Conservation (phyloP, 176 grass and related monocot species). For the Bonia amplexicaulis region DNA sequence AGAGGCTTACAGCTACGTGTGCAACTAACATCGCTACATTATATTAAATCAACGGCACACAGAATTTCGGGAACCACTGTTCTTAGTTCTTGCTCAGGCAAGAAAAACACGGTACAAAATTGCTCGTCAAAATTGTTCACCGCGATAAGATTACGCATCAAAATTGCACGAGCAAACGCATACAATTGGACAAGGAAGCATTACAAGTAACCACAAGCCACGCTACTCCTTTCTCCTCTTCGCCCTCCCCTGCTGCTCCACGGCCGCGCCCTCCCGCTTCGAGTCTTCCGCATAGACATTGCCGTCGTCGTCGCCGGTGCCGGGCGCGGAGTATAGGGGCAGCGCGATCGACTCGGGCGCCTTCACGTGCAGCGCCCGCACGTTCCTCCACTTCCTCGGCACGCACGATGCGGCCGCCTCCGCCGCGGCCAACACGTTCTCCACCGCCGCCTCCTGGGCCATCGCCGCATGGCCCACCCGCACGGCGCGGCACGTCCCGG, state of each 20-base stretch:
- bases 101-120: background rate
- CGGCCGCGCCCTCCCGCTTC: background rate
- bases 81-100: background rate
- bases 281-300: background rate
- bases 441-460: conserved; percentile 18
- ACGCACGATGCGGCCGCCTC: conserved; percentile 47
- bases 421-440: conserved; percentile 52
- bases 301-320: background rate
- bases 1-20: too few relatives aligned
- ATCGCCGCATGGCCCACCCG: conserved; percentile 41
- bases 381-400: conserved; percentile 68
- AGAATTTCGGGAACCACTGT: background rate
- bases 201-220: background rate
- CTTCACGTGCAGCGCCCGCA: conserved; percentile 58
- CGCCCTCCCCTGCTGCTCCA: background rate
- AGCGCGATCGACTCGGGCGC: conserved; percentile 50
- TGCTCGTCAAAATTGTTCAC: background rate
- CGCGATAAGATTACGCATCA: background rate
- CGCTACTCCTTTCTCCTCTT: conserved; percentile 14
- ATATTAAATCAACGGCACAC: too few relatives aligned
- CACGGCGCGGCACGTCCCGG: conserved; percentile 50
- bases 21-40: too few relatives aligned
- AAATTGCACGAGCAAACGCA: background rate
- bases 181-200: background rate
- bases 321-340: conserved; percentile 37